phyloP scores from a whole-genome alignment of 2,329 filamentous ascomycete genomes.

The Tolypocladium cylindrosporum region DNA sequence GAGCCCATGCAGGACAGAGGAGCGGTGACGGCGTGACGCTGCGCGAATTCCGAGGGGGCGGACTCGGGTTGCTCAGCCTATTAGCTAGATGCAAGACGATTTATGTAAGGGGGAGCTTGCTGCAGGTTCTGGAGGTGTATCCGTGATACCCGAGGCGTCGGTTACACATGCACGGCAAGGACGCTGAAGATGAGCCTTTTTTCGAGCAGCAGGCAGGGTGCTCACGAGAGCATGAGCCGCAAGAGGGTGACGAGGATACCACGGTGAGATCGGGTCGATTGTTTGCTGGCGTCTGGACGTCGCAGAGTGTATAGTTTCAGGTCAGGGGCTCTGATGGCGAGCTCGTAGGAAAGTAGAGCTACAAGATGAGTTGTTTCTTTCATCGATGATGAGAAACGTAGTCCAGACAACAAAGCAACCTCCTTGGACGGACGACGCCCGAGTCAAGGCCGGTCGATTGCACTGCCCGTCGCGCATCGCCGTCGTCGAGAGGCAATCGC shows the following conservation, averaged over 20 bases:
- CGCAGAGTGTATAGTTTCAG: not conserved
- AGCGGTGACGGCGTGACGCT: not conserved
- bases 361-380: constrained; percentile 1
- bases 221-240: not conserved
- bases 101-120: not conserved
- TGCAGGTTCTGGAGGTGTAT: not conserved
- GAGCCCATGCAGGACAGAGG: not conserved
- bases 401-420: not conserved
- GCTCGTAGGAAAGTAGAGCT: not conserved
- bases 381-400: not conserved
- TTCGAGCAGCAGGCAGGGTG: not conserved
- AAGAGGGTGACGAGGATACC: not conserved
- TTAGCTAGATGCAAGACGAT: not conserved
- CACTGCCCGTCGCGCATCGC: not conserved
- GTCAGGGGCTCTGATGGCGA: not conserved
- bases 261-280: not conserved
- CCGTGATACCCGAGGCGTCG: not conserved
- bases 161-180: not conserved
- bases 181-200: not conserved
- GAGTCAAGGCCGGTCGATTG: not conserved
- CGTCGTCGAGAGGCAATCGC: not conserved
- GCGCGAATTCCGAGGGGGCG: not conserved
- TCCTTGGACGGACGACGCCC: not conserved
- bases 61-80: too few species aligned
- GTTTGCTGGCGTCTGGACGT: not conserved